These are phyloP conservation scores for Cucurbita argyrosperma DNA, from an alignment of 306 rosid genomes.

Conservation along the genomic window DNA sequence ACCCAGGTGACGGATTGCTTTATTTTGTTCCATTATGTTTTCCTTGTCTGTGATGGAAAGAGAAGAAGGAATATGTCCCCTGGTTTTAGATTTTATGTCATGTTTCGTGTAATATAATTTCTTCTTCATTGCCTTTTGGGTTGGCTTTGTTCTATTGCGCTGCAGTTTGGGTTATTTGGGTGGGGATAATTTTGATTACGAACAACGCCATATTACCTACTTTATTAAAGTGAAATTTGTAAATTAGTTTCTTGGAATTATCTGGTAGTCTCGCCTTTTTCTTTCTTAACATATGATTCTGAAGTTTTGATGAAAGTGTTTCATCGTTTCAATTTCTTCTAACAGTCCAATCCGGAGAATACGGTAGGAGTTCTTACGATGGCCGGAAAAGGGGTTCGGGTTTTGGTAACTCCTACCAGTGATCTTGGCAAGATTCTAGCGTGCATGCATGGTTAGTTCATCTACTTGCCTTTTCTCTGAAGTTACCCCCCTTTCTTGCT, in stretches of 20 bases:
- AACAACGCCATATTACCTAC: not conserved
- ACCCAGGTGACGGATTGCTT: slow-evolving; percentile 41
- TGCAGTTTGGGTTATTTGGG: slow-evolving; percentile 44
- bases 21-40: not conserved
- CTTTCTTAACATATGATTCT: not conserved
- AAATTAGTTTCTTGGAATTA: not conserved
- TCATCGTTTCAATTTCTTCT: not conserved
- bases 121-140: too few relatives aligned
- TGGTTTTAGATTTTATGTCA: too few relatives aligned
- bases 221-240: not conserved
- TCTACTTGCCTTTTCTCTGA: not conserved
- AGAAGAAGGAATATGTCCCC: not conserved
- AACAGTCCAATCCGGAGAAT: slow-evolving; percentile 81
- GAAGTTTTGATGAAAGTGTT: not conserved
- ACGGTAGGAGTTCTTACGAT: slow-evolving; percentile 87
- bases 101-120: too few relatives aligned
- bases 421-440: slow-evolving; percentile 91
- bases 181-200: not conserved
- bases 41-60: not conserved
- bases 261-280: not conserved
- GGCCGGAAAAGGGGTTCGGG: slow-evolving; percentile 89
- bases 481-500: not conserved
- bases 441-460: slow-evolving; percentile 78
- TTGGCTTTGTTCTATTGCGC: slow-evolving; percentile 12
- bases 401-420: slow-evolving; percentile 81